Percentiles rank a stretch among this genome's conserved stretches.
Conservation (phyloP, 257 asterid genomes). For the Solanum commersonii region DNA sequence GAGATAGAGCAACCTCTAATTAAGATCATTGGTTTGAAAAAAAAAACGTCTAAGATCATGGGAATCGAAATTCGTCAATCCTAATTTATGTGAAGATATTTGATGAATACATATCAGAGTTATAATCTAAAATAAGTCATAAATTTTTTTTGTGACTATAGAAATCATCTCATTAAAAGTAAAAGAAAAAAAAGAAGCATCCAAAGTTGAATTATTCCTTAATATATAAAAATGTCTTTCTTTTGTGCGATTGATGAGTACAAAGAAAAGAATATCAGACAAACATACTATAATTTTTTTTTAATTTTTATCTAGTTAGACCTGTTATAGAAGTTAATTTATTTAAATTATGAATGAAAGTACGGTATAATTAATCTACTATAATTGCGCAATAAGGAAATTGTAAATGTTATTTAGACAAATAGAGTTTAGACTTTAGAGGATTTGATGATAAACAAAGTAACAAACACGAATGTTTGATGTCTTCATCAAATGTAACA, state of each 20-base stretch:
- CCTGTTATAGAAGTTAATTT: not conserved
- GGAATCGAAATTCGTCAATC: accelerated
- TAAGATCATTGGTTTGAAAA: not conserved
- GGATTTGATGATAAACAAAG: not conserved
- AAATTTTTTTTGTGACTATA: not conserved
- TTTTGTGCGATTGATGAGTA: not conserved
- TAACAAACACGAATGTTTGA: not conserved
- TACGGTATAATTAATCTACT: not conserved
- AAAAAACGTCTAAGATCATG: not conserved
- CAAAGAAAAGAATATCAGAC: not conserved
- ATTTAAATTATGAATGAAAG: not conserved
- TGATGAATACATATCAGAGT: not conserved
- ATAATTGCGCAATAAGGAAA: not conserved
- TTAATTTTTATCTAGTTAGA: no score
- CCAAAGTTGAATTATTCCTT: not conserved
- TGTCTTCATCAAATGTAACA: not conserved
- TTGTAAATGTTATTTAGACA: not conserved
- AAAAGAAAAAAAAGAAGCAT: not conserved
- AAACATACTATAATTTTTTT: not conserved
- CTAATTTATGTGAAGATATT: not conserved
- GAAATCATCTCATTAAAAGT: not conserved
- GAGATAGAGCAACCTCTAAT: not conserved
- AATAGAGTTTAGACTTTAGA: not conserved
- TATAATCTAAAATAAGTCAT: not conserved
- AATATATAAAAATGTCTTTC: not conserved